Percentiles rank a stretch among this genome's conserved stretches.
Conservation (phyloP, 306 rosid genomes). For the Alnus rubra region DNA sequence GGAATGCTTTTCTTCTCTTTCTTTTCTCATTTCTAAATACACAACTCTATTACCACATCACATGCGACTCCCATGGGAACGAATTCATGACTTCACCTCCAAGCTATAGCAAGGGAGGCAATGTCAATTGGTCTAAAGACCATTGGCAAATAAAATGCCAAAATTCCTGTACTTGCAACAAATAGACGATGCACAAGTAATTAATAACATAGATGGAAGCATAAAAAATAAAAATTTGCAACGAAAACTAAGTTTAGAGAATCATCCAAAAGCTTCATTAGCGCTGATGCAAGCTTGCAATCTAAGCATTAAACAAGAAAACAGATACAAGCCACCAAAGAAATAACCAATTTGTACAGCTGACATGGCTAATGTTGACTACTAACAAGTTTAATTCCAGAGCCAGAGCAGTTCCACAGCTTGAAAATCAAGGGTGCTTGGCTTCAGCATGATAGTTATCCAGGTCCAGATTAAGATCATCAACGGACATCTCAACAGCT, state of each 20-base stretch:
- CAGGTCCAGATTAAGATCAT: conserved; percentile 78
- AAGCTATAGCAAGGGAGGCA: not conserved
- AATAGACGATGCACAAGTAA: not conserved
- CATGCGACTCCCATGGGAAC: not conserved
- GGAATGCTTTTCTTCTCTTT: too few species aligned
- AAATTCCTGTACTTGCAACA: not conserved
- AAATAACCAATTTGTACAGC: conserved; percentile 54
- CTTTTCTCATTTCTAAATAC: too few species aligned
- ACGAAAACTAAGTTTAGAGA: not conserved
- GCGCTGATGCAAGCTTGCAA: not conserved
- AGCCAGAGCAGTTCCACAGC: conserved; percentile 9
- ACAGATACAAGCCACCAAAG: conserved; percentile 10
- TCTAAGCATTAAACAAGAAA: conserved; percentile 6
- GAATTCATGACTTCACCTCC: not conserved
- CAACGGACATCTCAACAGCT: conserved; percentile 71
- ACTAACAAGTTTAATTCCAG: not conserved
- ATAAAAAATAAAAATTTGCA: not conserved
- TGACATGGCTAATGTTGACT: conserved; percentile 25
- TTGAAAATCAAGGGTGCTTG: conserved; percentile 50
- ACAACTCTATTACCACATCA: not conserved
- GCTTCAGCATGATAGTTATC: conserved; percentile 83
- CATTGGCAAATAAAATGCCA: not conserved
- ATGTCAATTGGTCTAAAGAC: not conserved
- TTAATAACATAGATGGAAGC: not conserved
- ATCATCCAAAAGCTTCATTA: conserved; percentile 11